Evolutionary conservation across 2,329 filamentous ascomycete genomes (phyloP).

Genomic region (Alternaria sp.): DNA sequence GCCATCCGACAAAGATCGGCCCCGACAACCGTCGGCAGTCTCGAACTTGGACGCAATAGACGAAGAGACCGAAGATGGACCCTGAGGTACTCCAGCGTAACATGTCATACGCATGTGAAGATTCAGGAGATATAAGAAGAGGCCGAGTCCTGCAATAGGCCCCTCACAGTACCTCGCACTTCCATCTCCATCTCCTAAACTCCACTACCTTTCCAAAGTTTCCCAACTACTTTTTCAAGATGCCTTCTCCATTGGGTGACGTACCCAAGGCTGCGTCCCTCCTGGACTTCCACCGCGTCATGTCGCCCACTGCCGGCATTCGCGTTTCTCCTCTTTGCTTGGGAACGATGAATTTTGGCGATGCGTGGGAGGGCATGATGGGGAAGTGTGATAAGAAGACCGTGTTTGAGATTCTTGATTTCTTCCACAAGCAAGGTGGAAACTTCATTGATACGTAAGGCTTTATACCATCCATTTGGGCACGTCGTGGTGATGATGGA

Average conservation of each 20-base stretch:
- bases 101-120: constrained; percentile 11
- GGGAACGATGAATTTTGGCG: constrained; percentile 62
- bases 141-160: neutral
- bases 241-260: constrained; percentile 35
- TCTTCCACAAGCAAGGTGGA: constrained; percentile 55
- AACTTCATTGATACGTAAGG: constrained; percentile 58
- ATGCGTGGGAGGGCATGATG: constrained; percentile 53
- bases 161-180: neutral
- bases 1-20: constrained; percentile 5
- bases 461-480: too few relatives aligned
- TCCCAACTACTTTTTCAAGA: constrained; percentile 4
- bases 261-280: constrained; percentile 42
- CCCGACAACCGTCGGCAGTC: neutral
- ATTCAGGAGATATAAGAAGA: constrained; percentile 1
- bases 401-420: constrained; percentile 55
- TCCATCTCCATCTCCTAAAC: neutral
- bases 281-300: constrained; percentile 60
- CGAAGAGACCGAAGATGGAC: neutral
- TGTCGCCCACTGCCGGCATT: constrained; percentile 59
- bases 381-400: constrained; percentile 55
- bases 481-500: neutral
- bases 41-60: neutral
- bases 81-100: neutral
- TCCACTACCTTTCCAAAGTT: neutral
- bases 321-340: constrained; percentile 62